Evolutionary conservation across 2,329 filamentous ascomycete genomes (phyloP), one percentile per base, ranked within the genome.

Genomic region (Tolypocladium tropicale): DNA sequence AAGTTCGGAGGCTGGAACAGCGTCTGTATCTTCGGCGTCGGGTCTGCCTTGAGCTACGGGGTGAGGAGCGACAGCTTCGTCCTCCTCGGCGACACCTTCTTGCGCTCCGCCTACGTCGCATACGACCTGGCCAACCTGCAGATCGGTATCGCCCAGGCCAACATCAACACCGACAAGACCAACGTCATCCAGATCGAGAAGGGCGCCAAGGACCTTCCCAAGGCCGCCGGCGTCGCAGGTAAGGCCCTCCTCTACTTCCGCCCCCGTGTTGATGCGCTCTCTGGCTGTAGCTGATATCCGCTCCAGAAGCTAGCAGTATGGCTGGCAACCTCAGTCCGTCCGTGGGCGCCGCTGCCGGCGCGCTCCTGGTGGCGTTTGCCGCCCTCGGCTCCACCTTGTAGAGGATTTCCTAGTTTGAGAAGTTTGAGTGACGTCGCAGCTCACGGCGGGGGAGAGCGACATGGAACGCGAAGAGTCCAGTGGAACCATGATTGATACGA

Each of bases 1-100:
- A 56, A 63, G 2, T 63, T 70, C 23, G 59, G 72, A 10, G 72
- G 70, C 53, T 77, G 79, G 64, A 60, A 71, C 7, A 58, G 71
- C 37, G 65, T 73, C 6, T 85, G 82, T 65, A 73, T 79, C 61
- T 80, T 85, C 53, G 82, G 82, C 51, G 75, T 85, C 56, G 74
- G 77, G 62, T 73, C 68, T 55, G 65, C 71, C 21, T 65, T 62
- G 48, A 64, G 66, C 56, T 76, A 74, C 51, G 64, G 64, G 53
- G 58, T 67, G 34, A 50, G 58, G 16, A 55, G 56, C 12, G 50
- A 60, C 23, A 34, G 56, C 1, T 79, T 72, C 61, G 71, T 72
- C 46, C 67, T 83, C n/a, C 71, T 83, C n/a, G 81, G 81, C 12
- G 81, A 82, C 61, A 81, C 79, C 1, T 81, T 84, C 65, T 59